Percentiles rank a stretch among this genome's conserved stretches.
Conservation (phyloP, 2,329 filamentous ascomycete species). For the Mycosphaerella arachidis region DNA sequence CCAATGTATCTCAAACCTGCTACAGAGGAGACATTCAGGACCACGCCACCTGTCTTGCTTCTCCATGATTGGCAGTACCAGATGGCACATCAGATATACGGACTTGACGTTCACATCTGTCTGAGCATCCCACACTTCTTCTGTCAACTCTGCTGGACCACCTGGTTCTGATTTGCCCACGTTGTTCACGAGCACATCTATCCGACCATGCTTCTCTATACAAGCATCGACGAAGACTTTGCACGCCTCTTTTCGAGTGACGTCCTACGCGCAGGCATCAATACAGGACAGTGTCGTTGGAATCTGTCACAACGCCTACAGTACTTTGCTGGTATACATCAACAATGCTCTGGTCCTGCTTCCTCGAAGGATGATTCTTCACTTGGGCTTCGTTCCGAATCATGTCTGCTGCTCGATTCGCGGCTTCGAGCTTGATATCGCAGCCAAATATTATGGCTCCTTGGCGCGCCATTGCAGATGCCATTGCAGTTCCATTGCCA, state of each 20-base stretch:
- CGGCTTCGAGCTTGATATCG: conserved; percentile 38
- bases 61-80: conserved; percentile 54
- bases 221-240: conserved; percentile 51
- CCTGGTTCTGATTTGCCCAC: conserved; percentile 54
- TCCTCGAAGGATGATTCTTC: conserved; percentile 14
- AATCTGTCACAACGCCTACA: conserved; percentile 10
- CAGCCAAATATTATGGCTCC: conserved; percentile 51
- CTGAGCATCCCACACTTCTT: conserved; percentile 51
- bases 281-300: background rate
- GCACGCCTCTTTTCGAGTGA: conserved; percentile 51
- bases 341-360: conserved; percentile 10
- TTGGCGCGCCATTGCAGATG: conserved; percentile 44
- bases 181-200: conserved; percentile 59
- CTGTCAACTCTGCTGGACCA: conserved; percentile 45
- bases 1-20: conserved; percentile 51
- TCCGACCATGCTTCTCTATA: conserved; percentile 49
- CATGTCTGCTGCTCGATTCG: conserved; percentile 22
- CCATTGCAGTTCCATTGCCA: conserved; percentile 41
- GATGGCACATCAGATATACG: conserved; percentile 51
- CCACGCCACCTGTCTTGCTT: conserved; percentile 41
- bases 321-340: conserved; percentile 22
- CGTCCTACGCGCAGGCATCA: conserved; percentile 36
- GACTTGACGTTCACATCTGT: conserved; percentile 54
- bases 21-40: conserved; percentile 41
- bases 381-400: conserved; percentile 24